Evolutionary conservation across 305 asterid genomes (phyloP).

Genomic region (Fraxinus paxiana): DNA sequence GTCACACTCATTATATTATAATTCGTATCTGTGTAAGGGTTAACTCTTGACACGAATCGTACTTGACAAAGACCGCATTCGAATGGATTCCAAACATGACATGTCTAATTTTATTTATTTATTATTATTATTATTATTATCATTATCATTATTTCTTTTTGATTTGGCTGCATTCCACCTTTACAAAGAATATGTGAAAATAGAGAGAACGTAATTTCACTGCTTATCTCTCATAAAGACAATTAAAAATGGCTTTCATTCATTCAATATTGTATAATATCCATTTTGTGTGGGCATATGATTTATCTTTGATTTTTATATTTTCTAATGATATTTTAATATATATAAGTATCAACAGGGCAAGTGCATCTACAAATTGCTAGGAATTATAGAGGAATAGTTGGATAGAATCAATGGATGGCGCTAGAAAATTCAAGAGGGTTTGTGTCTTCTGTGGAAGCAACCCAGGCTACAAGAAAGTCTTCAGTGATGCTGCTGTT

Average conservation of each 20-base stretch:
- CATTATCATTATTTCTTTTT: not conserved
- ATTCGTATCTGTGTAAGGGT: not conserved
- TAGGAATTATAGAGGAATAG: not conserved
- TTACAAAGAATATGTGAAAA: not conserved
- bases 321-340: not conserved
- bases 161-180: not conserved
- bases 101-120: not conserved
- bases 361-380: not conserved
- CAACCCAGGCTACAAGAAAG: not conserved
- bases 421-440: not conserved
- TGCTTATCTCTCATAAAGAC: not conserved
- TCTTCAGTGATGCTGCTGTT: not conserved
- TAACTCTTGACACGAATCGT: not conserved
- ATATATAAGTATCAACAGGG: not conserved
- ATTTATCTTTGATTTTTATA: not conserved
- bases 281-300: not conserved
- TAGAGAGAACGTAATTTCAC: not conserved
- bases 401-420: not conserved
- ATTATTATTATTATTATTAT: not conserved
- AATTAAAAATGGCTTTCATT: not conserved
- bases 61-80: not conserved
- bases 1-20: too few relatives aligned
- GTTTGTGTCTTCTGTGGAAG: constrained; percentile 6
- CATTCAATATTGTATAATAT: not conserved
- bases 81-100: not conserved